Percentiles rank a stretch among this genome's conserved stretches.
Evolutionary conservation across 768 basidiomycete species (phyloP).

Genomic region (Cubamyces sp.): DNA sequence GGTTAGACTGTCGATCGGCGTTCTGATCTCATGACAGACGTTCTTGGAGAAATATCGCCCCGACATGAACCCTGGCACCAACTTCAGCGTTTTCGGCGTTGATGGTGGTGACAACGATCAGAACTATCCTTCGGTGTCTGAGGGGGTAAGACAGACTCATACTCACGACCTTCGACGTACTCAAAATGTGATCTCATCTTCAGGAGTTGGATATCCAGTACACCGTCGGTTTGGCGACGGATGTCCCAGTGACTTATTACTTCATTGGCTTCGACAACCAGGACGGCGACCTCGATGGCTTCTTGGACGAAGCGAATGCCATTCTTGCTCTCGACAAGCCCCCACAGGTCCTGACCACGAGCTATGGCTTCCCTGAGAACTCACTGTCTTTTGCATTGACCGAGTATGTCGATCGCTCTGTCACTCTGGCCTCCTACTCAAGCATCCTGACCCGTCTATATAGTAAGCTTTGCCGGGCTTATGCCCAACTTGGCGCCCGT

Average conservation of each 20-base stretch:
- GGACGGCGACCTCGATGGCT: slow-evolving; percentile 36
- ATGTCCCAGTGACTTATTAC: slow-evolving; percentile 38
- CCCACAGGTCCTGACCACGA: slow-evolving; percentile 39
- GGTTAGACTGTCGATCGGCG: slow-evolving; percentile 27
- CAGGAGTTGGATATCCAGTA: slow-evolving; percentile 41
- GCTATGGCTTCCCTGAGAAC: slow-evolving; percentile 55
- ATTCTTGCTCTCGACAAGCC: slow-evolving; percentile 29
- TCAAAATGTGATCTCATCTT: background rate
- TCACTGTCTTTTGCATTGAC: slow-evolving; percentile 36
- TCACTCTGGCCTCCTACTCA: slow-evolving; percentile 9
- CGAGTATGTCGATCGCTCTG: slow-evolving; percentile 3
- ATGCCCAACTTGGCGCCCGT: slow-evolving; percentile 40
- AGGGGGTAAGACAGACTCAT: slow-evolving; percentile 50
- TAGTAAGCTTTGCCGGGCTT: slow-evolving; percentile 39
- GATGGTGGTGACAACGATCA: slow-evolving; percentile 33
- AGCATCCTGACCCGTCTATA: slow-evolving; percentile 37
- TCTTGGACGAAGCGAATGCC: slow-evolving; percentile 37
- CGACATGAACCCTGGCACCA: slow-evolving; percentile 28
- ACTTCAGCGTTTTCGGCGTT: slow-evolving; percentile 32
- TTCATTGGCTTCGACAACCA: slow-evolving; percentile 35
- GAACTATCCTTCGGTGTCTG: slow-evolving; percentile 30
- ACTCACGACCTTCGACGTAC: background rate
- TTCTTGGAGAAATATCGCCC: slow-evolving; percentile 35
- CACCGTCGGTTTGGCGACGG: slow-evolving; percentile 38
- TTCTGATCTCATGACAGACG: slow-evolving; percentile 42